Base-by-base conservation (phyloP, 2,329 filamentous ascomycete genomes). In the Colletotrichum noveboracense region DNA sequence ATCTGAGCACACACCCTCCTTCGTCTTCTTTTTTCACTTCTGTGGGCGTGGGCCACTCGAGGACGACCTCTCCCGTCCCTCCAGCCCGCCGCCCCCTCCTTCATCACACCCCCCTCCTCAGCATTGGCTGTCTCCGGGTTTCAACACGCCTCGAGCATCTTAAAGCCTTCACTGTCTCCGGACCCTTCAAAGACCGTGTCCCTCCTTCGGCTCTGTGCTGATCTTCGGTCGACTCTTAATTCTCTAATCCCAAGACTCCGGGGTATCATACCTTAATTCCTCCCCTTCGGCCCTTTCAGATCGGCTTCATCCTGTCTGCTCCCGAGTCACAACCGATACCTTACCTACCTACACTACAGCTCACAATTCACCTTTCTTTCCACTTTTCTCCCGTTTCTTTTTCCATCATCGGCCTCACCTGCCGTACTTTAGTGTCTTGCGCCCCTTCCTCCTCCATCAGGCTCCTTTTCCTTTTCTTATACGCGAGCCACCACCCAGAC, bases 141-240 rank as follows among this genome's bases (percentile, higher is more conserved):
- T 73, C 64, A 55, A 66, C 36, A 48, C 64, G 64, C 64, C 73
- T 64, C 64, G 62, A 48, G 48, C 36, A 66, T 72, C 73, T 72
- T 60, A 73, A 67, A 75, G 58, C 64, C 56, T 65, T 75, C 73
- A 75, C 70, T 48, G 43, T 65, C 62, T 73, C 73, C 70, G n/a
- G 70, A 60, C 58, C 58, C 62, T 38, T 61, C 34, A 21, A 71
- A 58, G 43, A 24, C 70, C 58, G 70, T 65, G 38, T 75, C 43
- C 64, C 48, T 61, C 70, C 69, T 26, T 58, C 62, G 73, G 58
- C 65, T 73, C 56, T 73, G 12, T 75, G 56, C 69, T 66, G 70
- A 75, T 75, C 64, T 73, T 73, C 70, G 64, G 64, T 64, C 73
- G 48, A 62, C 28, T 75, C 43, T 62, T 72, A 61, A 56, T 72